Percentiles rank a stretch among this genome's conserved stretches.
These are phyloP conservation scores for Puccinia brachypodii DNA, from an alignment of 1,284 basidiomycete species.

Conservation along the genomic window DNA sequence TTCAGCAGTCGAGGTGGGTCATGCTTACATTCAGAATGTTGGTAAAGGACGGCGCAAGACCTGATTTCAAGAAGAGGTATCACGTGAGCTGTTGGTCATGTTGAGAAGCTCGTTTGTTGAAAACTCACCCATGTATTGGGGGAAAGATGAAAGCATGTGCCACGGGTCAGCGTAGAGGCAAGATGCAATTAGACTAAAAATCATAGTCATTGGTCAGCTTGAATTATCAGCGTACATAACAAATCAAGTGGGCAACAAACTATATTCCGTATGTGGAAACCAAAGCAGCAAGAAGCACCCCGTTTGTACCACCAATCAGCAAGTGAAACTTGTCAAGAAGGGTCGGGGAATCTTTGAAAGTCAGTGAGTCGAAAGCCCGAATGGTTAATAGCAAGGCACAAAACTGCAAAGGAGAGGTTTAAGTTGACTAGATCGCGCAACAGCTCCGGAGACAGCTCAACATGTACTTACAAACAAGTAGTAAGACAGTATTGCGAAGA, in stretches of 20 bases:
- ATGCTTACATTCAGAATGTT: constrained; percentile 67
- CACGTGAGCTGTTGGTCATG: neutral
- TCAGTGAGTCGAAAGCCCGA: constrained; percentile 19
- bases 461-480: constrained; percentile 53
- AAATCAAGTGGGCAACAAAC: neutral
- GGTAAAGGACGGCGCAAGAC: constrained; percentile 83
- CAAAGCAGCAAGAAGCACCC: constrained; percentile 80
- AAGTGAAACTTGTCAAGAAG: constrained; percentile 55
- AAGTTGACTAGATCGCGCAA: neutral
- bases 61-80: constrained; percentile 52
- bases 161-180: constrained; percentile 94
- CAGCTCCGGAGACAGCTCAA: neutral
- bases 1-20: constrained; percentile 55
- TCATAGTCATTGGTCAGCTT: constrained; percentile 60
- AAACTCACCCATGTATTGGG: constrained; percentile 70
- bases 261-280: constrained; percentile 75
- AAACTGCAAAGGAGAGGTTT: neutral
- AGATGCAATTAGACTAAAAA: constrained; percentile 66
- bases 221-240: too few species aligned
- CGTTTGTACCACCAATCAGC: constrained; percentile 75
- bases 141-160: constrained; percentile 97
- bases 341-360: constrained; percentile 38
- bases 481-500: constrained; percentile 57
- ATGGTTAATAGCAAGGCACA: constrained; percentile 42
- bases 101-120: neutral